Conservation (phyloP, 148 eudicot genomes). For the Diospyros lotus region DNA sequence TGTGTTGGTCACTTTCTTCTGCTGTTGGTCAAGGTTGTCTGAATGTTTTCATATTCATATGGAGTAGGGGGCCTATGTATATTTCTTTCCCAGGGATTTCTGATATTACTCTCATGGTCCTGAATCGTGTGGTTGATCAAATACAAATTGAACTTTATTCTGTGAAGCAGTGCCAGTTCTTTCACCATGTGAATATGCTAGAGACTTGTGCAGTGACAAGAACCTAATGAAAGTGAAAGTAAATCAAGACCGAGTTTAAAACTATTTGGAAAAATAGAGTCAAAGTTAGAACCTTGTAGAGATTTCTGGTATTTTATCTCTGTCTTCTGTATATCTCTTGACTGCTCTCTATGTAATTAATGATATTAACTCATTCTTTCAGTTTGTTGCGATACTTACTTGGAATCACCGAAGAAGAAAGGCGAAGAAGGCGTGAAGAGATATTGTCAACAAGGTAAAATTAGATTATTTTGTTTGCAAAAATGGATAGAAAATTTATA, state of each 20-base stretch:
- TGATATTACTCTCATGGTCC: conserved; percentile 5
- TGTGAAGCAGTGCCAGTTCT: neutral
- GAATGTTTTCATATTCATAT: too few species aligned
- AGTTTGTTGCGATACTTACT: conserved; percentile 79
- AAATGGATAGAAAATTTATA: neutral
- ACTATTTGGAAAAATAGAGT: neutral
- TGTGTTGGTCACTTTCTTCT: neutral
- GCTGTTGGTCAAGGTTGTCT: neutral
- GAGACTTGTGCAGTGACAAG: neutral
- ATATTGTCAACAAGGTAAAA: conserved; percentile 87
- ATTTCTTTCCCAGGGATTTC: neutral
- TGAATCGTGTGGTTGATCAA: neutral
- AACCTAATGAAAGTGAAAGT: neutral
- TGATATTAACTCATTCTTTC: conserved; percentile 27
- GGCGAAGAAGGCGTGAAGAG: conserved; percentile 85
- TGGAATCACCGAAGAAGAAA: conserved; percentile 86
- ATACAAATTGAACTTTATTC: neutral
- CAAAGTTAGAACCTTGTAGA: neutral
- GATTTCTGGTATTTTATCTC: neutral
- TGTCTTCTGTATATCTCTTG: neutral
- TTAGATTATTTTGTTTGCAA: conserved; percentile 3
- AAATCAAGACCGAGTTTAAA: neutral
- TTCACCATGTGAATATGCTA: neutral
- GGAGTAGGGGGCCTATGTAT: neutral
- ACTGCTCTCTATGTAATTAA: neutral